Base-by-base conservation (phyloP, 1,284 basidiomycete species). In the Irpex rosettiformis region DNA sequence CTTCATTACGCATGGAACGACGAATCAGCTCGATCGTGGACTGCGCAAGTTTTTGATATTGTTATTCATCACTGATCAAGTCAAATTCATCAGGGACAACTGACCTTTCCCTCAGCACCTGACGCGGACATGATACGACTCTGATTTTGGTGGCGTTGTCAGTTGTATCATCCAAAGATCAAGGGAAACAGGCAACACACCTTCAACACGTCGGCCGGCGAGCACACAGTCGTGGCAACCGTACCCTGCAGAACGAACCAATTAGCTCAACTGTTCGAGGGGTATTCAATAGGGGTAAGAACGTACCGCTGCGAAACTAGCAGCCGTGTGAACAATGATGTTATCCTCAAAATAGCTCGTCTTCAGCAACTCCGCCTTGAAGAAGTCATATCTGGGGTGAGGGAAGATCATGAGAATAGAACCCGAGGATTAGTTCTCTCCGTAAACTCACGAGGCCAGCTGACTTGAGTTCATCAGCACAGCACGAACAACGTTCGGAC, bases 381-480 rank as follows among this genome's bases (percentile, higher is more conserved):
- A 94, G 69, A 90, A 91, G 72, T 96, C 94, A 70, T 96, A 96
- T 22, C 91, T 91, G 64, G 1, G 10, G 3, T n/a, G 51, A 58
- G 18, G 55, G 16, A 2, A 21, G 42, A 24, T 10, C 8, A 42
- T 28, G 47, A 47, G 22, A 25, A 37, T 10, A 25, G 25, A 22
- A 56, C 21, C 40, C 29, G 45, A 43, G n/a, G 30, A n/a, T 18
- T 53, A 42, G 52, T 48, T 37, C 33, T 40, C 27, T 49, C 48
- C 30, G 22, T 43, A 43, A 4, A 80, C 87, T 67, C 67, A 91
- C 85, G 90, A 93, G 2, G 91, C 93, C 16, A 96, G 84, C 72
- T 96, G 94, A 71, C 88, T 91, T 45, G 92, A 91, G 72, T 95
- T 96, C 94, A 96, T 96, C 62, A 96, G 73, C 3, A 96, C 70